A percentile compares a stretch with the other conserved stretches of the same genome.
Evolutionary conservation across 2,329 filamentous ascomycete species (phyloP).

Genomic region (Xylariaceae sp.): DNA sequence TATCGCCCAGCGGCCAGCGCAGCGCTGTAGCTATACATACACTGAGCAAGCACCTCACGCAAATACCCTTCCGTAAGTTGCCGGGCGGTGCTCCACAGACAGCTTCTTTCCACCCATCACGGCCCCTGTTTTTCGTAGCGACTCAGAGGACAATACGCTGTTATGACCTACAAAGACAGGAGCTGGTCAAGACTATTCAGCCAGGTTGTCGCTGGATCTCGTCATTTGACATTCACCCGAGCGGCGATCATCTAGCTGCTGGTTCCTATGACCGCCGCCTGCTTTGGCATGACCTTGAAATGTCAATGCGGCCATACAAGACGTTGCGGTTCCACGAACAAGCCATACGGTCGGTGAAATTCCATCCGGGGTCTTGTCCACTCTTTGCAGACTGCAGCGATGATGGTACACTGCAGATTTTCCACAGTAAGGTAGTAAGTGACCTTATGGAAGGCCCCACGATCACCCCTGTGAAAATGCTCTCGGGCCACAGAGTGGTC

Average conservation of each 20-base stretch:
- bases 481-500: slow-evolving; percentile 87
- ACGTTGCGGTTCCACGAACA: slow-evolving; percentile 93
- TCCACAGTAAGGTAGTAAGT: slow-evolving; percentile 93
- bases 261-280: slow-evolving; percentile 93
- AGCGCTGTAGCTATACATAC: slow-evolving; percentile 93
- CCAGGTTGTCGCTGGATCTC: slow-evolving; percentile 94
- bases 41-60: slow-evolving; percentile 90
- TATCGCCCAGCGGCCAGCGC: slow-evolving; percentile 79
- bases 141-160: slow-evolving; percentile 92
- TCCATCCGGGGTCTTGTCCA: slow-evolving; percentile 74
- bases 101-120: slow-evolving; percentile 91
- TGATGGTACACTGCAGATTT: slow-evolving; percentile 92
- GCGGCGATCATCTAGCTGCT: slow-evolving; percentile 91
- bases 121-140: slow-evolving; percentile 93
- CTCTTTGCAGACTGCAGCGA: slow-evolving; percentile 95
- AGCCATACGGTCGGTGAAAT: slow-evolving; percentile 88
- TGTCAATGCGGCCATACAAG: slow-evolving; percentile 90
- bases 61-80: slow-evolving; percentile 84
- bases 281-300: slow-evolving; percentile 95
- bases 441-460: slow-evolving; percentile 96
- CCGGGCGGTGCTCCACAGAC: slow-evolving; percentile 77
- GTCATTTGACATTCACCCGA: slow-evolving; percentile 89
- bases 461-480: slow-evolving; percentile 93
- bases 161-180: slow-evolving; percentile 91
- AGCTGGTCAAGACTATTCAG: slow-evolving; percentile 90